phyloP scores from a whole-genome alignment of 768 basidiomycete genomes.

The Xanthoconium purpureum region DNA sequence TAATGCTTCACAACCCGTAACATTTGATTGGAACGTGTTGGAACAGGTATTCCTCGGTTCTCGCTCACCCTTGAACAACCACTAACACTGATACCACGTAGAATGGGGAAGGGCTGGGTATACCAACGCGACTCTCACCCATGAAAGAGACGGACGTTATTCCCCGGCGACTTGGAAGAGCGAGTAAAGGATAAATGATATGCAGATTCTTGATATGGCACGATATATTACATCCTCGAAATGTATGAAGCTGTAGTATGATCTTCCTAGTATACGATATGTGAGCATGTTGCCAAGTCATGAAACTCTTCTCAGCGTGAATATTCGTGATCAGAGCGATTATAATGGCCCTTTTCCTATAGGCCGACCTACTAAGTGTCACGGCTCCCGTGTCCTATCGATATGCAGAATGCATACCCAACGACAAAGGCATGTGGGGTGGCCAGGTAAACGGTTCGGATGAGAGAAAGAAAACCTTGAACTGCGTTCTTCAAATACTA shows the following conservation, averaged over 20 bases:
- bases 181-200: conserved; percentile 20
- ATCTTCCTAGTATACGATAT: background rate
- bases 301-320: conserved; percentile 84
- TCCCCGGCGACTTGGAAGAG: conserved; percentile 41
- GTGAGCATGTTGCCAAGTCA: conserved; percentile 61
- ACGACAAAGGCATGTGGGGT: conserved; percentile 44
- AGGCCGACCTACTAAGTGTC: conserved; percentile 43
- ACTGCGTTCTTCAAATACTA: background rate
- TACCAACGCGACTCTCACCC: conserved; percentile 66
- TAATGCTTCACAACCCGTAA: conserved; percentile 37
- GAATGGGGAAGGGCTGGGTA: conserved; percentile 48
- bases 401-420: conserved; percentile 61
- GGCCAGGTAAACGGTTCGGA: conserved; percentile 41
- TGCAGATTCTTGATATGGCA: background rate
- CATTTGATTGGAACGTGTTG: conserved; percentile 46
- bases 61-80: background rate
- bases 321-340: conserved; percentile 75
- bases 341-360: conserved; percentile 64
- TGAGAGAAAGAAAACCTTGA: conserved; percentile 8
- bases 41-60: conserved; percentile 32
- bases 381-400: conserved; percentile 44
- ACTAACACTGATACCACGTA: conserved; percentile 7
- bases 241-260: background rate
- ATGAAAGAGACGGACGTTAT: conserved; percentile 54
- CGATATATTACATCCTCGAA: background rate